Evolutionary conservation across 2,329 filamentous ascomycete species (phyloP), one percentile per base, ranked within the genome.

Genomic region (Colletotrichum coccodes): DNA sequence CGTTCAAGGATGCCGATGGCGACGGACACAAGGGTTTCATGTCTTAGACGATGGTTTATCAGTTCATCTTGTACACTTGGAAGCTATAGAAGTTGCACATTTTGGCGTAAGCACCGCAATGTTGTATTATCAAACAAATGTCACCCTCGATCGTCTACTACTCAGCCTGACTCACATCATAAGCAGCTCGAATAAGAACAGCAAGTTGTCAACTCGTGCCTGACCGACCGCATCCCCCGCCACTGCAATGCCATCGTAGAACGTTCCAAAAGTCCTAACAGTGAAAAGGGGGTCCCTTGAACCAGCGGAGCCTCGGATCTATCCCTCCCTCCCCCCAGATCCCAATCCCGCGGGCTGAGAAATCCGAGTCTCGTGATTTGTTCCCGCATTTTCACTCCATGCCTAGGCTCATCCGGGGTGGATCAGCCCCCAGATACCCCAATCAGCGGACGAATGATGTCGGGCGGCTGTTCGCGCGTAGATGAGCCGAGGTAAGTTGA

Each of bases 401-500:
- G 42, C 50, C 28, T 23, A 14, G 42, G 21, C 42, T 21, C 28
- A 16, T 57, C 21, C 8, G 30, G 14, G 47, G 54, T 40, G 56
- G 52, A 49, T 38, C 49, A 16, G 16, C 7, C 6, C 46, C 46
- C 44, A 49, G 3, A 16, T n/a, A 49, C 61, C 61, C 61, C 66
- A 54, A 60, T 59, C 66, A 66, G 49, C 65, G 65, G 23, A 54
- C 61, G 65, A 56, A 32, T 57, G n/a, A 44, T 47, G 38, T 40
- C n/a, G 38, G 32, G 40, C 40, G 30, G 28, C 59, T 63, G 52
- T 50, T 70, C 67, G 70, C 70, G 59, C 61, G 26, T 54, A 71
- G 63, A 71, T 71, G 62, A 71, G 67, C 70, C 70, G 70, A 71
- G 70, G 67, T 71, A 70, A 66, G 59, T 67, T 61, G 60, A 61